A percentile compares a stretch with the other conserved stretches of the same genome.
These are phyloP conservation scores for Nannochloropsis oceanica DNA, from an alignment of 108 stramenopile genomes.

Conservation along the genomic window DNA sequence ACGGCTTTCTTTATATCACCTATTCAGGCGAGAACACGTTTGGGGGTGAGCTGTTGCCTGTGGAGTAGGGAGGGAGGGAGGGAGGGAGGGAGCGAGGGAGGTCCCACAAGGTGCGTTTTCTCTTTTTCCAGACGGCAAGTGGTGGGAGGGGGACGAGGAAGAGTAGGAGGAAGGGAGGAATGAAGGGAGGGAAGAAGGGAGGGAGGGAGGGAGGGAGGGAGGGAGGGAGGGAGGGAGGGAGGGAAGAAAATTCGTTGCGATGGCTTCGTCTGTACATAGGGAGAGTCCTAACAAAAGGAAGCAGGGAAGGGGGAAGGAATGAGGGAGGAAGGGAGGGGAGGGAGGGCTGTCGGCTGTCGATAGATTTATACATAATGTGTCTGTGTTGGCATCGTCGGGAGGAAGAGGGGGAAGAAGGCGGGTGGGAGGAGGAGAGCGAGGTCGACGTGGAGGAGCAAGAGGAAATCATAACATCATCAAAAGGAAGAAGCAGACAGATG, in stretches of 20 bases:
- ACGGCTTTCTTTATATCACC: constrained; percentile 95
- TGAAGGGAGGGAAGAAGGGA: background rate
- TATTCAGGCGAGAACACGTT: constrained; percentile 97
- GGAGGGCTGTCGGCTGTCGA: background rate
- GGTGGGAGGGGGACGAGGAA: background rate
- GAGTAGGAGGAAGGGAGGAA: background rate
- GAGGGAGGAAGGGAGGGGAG: background rate
- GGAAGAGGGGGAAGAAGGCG: background rate
- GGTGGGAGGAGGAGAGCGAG: background rate
- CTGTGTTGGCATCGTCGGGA: no score
- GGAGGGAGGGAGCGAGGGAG: background rate
- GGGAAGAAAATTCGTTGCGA: background rate
- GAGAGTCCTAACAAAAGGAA: background rate
- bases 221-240: background rate
- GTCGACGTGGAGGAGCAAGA: background rate
- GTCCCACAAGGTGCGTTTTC: background rate
- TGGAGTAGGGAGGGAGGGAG: background rate
- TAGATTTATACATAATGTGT: no score
- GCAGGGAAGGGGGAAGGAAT: background rate
- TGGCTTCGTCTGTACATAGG: no score
- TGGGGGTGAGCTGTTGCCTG: constrained; percentile 32
- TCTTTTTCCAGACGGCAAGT: background rate
- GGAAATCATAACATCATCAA: background rate
- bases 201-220: background rate
- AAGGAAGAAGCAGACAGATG: background rate